phyloP scores from a whole-genome alignment of 2,329 filamentous ascomycete genomes.

The Apiospora malaysiana region DNA sequence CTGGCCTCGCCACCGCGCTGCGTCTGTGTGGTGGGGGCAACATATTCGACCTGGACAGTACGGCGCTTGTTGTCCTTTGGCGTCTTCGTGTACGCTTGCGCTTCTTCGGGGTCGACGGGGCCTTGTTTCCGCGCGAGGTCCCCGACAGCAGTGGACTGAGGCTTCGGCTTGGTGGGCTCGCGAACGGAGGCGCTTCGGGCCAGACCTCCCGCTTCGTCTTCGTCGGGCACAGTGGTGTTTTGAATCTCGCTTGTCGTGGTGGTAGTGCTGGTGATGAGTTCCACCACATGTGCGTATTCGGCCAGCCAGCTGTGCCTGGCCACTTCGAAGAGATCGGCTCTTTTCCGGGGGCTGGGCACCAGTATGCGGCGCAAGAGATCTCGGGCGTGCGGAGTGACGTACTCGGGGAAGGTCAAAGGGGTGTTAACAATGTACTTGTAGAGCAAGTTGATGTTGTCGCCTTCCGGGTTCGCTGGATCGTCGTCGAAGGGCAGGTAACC shows the following conservation, averaged over 20 bases:
- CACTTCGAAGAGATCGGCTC: conserved; percentile 96
- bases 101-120: conserved; percentile 72
- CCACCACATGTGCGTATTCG: conserved; percentile 95
- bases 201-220: conserved; percentile 68
- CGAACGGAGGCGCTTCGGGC: conserved; percentile 92
- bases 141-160: conserved; percentile 55
- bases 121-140: conserved; percentile 77
- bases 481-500: conserved; percentile 98
- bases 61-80: conserved; percentile 89
- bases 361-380: conserved; percentile 92
- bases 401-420: conserved; percentile 96
- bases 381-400: conserved; percentile 94
- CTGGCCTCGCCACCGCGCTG: conserved; percentile 64
- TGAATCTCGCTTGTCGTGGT: conserved; percentile 87
- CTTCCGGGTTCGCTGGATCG: conserved; percentile 96
- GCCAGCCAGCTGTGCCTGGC: conserved; percentile 97
- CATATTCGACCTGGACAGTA: conserved; percentile 97
- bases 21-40: conserved; percentile 87
- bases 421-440: conserved; percentile 99
- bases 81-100: conserved; percentile 57
- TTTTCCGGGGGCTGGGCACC: conserved; percentile 91
- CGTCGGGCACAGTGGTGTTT: conserved; percentile 71
- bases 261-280: conserved; percentile 95
- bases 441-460: conserved; percentile 97
- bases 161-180: conserved; percentile 77